Conservation (phyloP, 768 basidiomycete species). For the Tulasnella calospora region DNA sequence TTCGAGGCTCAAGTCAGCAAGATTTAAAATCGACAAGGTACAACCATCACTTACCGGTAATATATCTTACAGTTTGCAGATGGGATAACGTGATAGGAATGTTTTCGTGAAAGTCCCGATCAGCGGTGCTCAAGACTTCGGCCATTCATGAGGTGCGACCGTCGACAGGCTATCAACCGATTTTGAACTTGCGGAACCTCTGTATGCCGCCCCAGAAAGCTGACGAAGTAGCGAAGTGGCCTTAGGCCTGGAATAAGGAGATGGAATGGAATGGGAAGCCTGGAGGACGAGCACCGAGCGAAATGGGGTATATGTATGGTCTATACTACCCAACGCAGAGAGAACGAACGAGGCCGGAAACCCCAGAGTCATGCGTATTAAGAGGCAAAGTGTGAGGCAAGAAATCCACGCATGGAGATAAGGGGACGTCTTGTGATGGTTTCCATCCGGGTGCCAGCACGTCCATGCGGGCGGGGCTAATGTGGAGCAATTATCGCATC, state of each 20-base stretch:
- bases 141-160: not conserved
- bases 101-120: not conserved
- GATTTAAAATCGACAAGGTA: no score
- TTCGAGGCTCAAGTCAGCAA: not conserved
- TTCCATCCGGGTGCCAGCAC: not conserved
- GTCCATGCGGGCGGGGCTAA: not conserved
- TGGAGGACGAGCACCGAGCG: not conserved
- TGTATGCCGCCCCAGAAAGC: not conserved
- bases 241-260: not conserved
- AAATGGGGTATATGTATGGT: not conserved
- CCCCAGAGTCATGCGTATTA: not conserved
- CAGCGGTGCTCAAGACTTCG: not conserved
- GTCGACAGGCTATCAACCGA: not conserved
- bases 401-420: not conserved
- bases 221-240: not conserved
- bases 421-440: conserved; percentile 1
- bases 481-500: not conserved
- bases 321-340: not conserved
- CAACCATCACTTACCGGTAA: conserved; percentile 1
- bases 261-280: not conserved
- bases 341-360: not conserved
- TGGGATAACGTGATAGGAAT: not conserved
- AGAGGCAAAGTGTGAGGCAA: not conserved
- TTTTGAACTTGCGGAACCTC: not conserved
- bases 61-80: conserved; percentile 6